Evolutionary conservation across 768 basidiomycete genomes (phyloP), one percentile per base, ranked within the genome.

Genomic region (Leccinum sublutescens): DNA sequence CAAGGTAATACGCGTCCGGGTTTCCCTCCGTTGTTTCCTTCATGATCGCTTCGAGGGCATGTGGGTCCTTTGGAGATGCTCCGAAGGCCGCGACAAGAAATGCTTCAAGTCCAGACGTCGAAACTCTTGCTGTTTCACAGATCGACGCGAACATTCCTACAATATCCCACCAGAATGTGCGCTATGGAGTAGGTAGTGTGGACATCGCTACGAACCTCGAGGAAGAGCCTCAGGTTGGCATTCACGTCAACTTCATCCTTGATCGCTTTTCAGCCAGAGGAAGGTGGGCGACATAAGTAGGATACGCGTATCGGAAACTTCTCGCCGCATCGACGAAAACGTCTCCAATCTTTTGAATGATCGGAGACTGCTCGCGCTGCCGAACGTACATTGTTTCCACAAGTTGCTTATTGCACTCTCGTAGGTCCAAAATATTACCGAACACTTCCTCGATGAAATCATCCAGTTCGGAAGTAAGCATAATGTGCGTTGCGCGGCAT

Each of bases 401-500:
- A 19, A 97, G 79, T 11, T 85, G 81, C 31, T 85, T 81, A 66
- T 90, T 93, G 68, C 90, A 88, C 69, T 91, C 89, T 17, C 91
- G 83, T 19, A 98, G 77, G 61, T 93, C 91, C 5, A 89, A 78
- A 43, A 95, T 86, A 69, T 97, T 97, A 52, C 90, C 86, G 62
- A 98, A 95, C 4, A 95, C 88, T 34, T 92, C 88, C 48, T 92
- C 89, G 52, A 97, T 87, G 72, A 98, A 96, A 34, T 88, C 85
- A 38, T 91, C 88, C 7, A 96, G 74, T 33, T 84, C 78, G 25
- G 80, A 68, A 4, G 78, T 74, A 5, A 80, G 75, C 64, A 88
- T 82, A 58, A 88, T 77, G 75, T 88, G 86, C 15, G 74, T 76
- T 62, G 80, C 84, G 70, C 55, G 81, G 70, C 70, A 85, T 58